These are phyloP conservation scores for Cryomyces minteri DNA, from an alignment of 495 filamentous ascomycete genomes.

Conservation along the genomic window DNA sequence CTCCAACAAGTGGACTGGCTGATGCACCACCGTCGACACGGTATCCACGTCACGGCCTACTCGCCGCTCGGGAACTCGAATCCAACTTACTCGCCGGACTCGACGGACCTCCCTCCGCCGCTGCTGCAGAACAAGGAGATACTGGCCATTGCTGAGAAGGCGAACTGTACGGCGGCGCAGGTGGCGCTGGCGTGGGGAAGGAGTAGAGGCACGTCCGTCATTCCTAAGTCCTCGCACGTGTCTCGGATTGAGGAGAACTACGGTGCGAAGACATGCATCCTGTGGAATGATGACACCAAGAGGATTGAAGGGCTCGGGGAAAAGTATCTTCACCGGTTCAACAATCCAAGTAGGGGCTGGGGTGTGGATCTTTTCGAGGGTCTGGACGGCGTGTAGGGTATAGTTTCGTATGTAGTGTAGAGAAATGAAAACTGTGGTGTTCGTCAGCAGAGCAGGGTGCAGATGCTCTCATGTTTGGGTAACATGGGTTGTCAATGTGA, in stretches of 20 bases:
- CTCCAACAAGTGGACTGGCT: slow-evolving; percentile 33
- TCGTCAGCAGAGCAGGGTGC: too few species aligned
- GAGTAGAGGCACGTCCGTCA: slow-evolving; percentile 14
- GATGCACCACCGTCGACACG: slow-evolving; percentile 26
- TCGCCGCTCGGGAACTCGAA: slow-evolving; percentile 39
- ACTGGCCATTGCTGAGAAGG: slow-evolving; percentile 13
- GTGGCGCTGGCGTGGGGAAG: slow-evolving; percentile 17
- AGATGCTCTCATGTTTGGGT: too few species aligned
- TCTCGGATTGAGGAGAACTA: slow-evolving; percentile 14
- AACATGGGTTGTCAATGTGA: too few species aligned
- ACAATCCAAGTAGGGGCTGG: slow-evolving; percentile 20
- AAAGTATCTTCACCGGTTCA: slow-evolving; percentile 14
- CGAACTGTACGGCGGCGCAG: slow-evolving; percentile 14
- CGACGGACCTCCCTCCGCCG: not conserved
- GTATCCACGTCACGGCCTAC: slow-evolving; percentile 40
- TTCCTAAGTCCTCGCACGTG: slow-evolving; percentile 15
- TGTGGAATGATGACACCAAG: slow-evolving; percentile 14
- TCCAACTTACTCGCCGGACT: slow-evolving; percentile 9
- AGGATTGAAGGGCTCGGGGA: slow-evolving; percentile 13
- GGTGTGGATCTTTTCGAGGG: slow-evolving; percentile 18
- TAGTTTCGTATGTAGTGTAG: not conserved
- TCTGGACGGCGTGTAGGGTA: slow-evolving; percentile 9
- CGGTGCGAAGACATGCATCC: slow-evolving; percentile 3
- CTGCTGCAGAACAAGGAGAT: slow-evolving; percentile 11
- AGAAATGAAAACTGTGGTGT: not conserved